phyloP scores from a whole-genome alignment of 2,329 filamentous ascomycete species.

The Curvularia lunata region DNA sequence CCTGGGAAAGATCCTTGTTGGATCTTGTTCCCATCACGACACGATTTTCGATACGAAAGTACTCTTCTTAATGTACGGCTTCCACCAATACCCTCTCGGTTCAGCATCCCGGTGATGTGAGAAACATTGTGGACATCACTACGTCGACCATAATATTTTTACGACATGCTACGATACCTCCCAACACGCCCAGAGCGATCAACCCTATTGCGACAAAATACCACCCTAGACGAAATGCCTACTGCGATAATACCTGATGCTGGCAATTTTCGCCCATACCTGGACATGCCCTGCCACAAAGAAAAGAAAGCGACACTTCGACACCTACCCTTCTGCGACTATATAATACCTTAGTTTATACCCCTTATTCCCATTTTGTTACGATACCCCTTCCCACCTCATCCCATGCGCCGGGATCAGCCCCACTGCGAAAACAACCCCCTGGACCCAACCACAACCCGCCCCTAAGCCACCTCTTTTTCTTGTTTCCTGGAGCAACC shows the following conservation, averaged over 20 bases:
- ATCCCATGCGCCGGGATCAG: slow-evolving; percentile 9
- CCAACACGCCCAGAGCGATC: slow-evolving; percentile 12
- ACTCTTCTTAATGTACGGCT: slow-evolving; percentile 37
- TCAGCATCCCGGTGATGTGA: slow-evolving; percentile 34
- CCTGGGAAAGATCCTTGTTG: slow-evolving; percentile 18
- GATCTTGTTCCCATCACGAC: slow-evolving; percentile 24
- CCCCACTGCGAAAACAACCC: slow-evolving; percentile 14
- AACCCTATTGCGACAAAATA: slow-evolving; percentile 14
- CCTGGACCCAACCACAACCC: not conserved
- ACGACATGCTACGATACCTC: slow-evolving; percentile 13
- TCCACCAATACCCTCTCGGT: slow-evolving; percentile 25
- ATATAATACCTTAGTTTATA: not conserved
- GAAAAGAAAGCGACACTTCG: not conserved
- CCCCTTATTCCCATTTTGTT: slow-evolving; percentile 1
- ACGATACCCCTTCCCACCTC: slow-evolving; percentile 6
- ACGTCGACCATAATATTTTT: slow-evolving; percentile 13
- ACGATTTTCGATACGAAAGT: slow-evolving; percentile 21
- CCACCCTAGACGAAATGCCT: slow-evolving; percentile 15
- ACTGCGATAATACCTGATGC: slow-evolving; percentile 20
- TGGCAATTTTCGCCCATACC: slow-evolving; percentile 18
- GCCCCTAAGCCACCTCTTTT: not conserved
- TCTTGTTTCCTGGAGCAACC: not conserved
- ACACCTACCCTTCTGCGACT: slow-evolving; percentile 14
- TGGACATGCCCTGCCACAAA: slow-evolving; percentile 22
- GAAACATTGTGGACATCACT: slow-evolving; percentile 20